Evolutionary conservation across 2,329 filamentous ascomycete genomes (phyloP).

Genomic region (Beauveria scarabaeidicola): DNA sequence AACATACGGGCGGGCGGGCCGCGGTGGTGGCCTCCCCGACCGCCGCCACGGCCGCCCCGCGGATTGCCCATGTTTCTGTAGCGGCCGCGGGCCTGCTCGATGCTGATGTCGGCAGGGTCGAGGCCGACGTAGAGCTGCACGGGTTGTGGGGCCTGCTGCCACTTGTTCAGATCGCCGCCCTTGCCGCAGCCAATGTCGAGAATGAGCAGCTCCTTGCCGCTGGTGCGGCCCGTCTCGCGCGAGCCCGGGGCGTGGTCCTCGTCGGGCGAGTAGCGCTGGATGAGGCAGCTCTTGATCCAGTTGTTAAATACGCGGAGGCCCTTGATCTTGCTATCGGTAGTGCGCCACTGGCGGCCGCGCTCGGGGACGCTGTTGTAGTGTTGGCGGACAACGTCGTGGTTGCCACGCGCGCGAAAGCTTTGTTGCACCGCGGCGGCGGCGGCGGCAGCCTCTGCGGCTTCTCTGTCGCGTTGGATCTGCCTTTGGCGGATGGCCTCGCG

Average conservation of each 20-base stretch:
- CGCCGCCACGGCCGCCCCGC: constrained; percentile 46
- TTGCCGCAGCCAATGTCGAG: constrained; percentile 96
- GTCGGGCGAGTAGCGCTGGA: constrained; percentile 87
- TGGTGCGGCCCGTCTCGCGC: constrained; percentile 41
- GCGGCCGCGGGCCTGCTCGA: constrained; percentile 80
- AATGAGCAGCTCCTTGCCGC: constrained; percentile 61
- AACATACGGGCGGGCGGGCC: constrained; percentile 51
- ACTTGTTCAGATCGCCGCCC: constrained; percentile 90
- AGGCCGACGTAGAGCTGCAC: constrained; percentile 92
- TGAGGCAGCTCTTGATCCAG: constrained; percentile 96
- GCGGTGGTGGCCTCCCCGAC: constrained; percentile 32
- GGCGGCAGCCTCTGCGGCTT: constrained; percentile 28
- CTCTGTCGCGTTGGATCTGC: constrained; percentile 48
- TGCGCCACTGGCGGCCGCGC: constrained; percentile 87
- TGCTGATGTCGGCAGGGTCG: constrained; percentile 86
- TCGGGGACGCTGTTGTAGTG: constrained; percentile 97
- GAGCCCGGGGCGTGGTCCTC: constrained; percentile 61
- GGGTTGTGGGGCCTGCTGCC: constrained; percentile 85
- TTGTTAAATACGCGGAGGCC: constrained; percentile 94
- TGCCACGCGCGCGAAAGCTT: constrained; percentile 39
- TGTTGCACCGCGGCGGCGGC: constrained; percentile 29
- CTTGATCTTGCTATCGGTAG: constrained; percentile 90
- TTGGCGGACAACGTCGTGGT: constrained; percentile 78
- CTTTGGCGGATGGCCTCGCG: constrained; percentile 58
- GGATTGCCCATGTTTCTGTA: constrained; percentile 64